Percentiles rank a stretch among this genome's conserved stretches.
phyloP scores from a whole-genome alignment of 768 basidiomycete genomes.

The Rhizopogon sp. region DNA sequence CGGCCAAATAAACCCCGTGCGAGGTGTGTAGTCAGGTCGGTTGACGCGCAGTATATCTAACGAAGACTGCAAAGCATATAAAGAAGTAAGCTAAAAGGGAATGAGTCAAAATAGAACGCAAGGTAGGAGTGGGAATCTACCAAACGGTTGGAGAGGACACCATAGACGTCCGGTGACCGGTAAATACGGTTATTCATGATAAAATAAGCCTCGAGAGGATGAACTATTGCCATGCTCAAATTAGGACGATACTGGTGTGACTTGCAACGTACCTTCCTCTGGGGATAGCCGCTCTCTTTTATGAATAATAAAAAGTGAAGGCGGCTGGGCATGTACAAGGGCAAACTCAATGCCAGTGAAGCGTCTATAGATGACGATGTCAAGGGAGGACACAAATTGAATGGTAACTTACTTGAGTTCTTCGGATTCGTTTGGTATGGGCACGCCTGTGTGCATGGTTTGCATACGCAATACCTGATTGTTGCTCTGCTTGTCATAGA shows the following conservation, averaged over 20 bases:
- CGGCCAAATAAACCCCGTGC: constrained; percentile 83
- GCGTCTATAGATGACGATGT: constrained; percentile 42
- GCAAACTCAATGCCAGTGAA: constrained; percentile 88
- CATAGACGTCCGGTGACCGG: constrained; percentile 81
- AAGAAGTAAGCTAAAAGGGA: constrained; percentile 51
- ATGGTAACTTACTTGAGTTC: constrained; percentile 65
- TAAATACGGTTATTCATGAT: constrained; percentile 88
- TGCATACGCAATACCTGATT: constrained; percentile 94
- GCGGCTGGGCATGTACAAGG: constrained; percentile 74
- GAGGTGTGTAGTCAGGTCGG: constrained; percentile 79
- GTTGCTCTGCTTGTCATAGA: constrained; percentile 92
- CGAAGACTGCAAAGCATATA: constrained; percentile 71
- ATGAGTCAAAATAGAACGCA: not conserved
- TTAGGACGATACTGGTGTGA: not conserved
- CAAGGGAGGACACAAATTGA: not conserved
- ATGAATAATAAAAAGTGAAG: constrained; percentile 83
- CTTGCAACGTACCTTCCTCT: constrained; percentile 60
- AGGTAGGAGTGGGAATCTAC: constrained; percentile 35
- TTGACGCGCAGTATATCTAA: constrained; percentile 68
- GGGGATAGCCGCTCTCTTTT: constrained; percentile 83
- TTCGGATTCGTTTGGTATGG: constrained; percentile 74
- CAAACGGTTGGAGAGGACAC: constrained; percentile 77
- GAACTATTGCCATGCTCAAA: constrained; percentile 41
- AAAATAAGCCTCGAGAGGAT: constrained; percentile 79
- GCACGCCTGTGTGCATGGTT: constrained; percentile 78